Evolutionary conservation across 1,284 basidiomycete genomes (phyloP), one percentile per base, ranked within the genome.

Genomic region (Marasmius sp.): DNA sequence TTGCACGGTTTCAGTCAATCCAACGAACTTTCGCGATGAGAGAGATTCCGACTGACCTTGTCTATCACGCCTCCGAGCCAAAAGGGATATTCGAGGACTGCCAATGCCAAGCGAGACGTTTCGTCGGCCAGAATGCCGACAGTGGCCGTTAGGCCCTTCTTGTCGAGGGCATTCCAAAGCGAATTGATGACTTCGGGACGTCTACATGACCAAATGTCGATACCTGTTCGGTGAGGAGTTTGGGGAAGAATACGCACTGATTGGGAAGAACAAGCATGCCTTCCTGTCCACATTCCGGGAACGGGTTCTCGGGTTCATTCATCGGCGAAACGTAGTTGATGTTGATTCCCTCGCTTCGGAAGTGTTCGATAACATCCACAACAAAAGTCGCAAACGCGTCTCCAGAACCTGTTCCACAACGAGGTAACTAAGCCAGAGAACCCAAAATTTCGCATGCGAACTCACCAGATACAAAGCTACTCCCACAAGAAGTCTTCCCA

Each of bases 41-140:
- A 27, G 2, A 27, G 27, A 27, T 38, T 5, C 16, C 16, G 16
- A 5, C 58, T 14, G 41, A 74, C 74, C 66, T 71, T 75, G 51
- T 68, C 63, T 6, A 69, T 53, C 18, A 77, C 75, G 36, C 71
- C 68, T 18, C 74, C 70, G n/a, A 78, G 63, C 76, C 76, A 78
- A 27, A 67, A 66, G 1, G 69, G 57, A 63, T 77, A 77, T 45
- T 75, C 74, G 36, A 66, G 69, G 3, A 57, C 62, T 0, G 75
- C 75, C 43, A 65, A 67, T 1, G 64, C 59, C 2, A 77, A 67
- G 11, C 62, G 66, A 1, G 72, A 74, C 0, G 76, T 72, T 64
- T 78, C 76, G 52, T 78, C 76, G 4, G 72, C 75, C 37, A 78
- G 59, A 33, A 78, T 77, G 0, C 75, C 76, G 27, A 78, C 72